Evolutionary conservation across 164 flowering plant species (phyloP).

Genomic region (Liriodendron chinense): DNA sequence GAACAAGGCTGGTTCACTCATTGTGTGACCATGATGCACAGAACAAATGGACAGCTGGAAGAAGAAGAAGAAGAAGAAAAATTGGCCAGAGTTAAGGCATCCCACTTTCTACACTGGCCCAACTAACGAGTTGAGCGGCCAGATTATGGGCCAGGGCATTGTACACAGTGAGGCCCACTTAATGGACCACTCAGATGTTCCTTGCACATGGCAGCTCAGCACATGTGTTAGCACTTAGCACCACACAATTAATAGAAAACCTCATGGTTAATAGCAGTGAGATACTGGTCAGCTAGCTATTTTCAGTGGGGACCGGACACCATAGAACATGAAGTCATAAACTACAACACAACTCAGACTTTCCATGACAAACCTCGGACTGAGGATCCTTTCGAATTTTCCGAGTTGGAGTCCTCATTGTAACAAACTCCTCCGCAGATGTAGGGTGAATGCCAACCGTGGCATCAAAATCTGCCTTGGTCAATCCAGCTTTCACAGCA

Average conservation of each 20-base stretch:
- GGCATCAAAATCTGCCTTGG: slow-evolving; percentile 68
- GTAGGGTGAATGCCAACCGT: slow-evolving; percentile 98
- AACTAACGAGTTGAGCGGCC: too few species aligned
- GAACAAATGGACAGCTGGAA: too few species aligned
- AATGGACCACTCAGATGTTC: too few species aligned
- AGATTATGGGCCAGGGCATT: too few species aligned
- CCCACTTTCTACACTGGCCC: too few species aligned
- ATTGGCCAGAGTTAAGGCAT: too few species aligned
- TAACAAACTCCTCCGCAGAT: slow-evolving; percentile 86
- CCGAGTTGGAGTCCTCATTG: slow-evolving; percentile 88
- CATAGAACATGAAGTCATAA: background rate
- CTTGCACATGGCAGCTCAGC: background rate
- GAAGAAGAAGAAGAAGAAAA: too few species aligned
- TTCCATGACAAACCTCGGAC: slow-evolving; percentile 55
- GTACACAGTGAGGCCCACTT: too few species aligned
- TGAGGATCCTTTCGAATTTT: slow-evolving; percentile 50
- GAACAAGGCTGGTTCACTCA: too few species aligned
- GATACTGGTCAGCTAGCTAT: background rate
- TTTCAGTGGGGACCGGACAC: background rate
- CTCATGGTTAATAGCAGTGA: background rate
- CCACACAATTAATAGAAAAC: background rate
- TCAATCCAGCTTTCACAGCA: slow-evolving; percentile 93
- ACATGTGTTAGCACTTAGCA: background rate
- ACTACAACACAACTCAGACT: background rate
- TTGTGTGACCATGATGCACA: too few species aligned